Base-by-base conservation (phyloP, 2,329 filamentous ascomycete species). In the Chlorencoelia australis region DNA sequence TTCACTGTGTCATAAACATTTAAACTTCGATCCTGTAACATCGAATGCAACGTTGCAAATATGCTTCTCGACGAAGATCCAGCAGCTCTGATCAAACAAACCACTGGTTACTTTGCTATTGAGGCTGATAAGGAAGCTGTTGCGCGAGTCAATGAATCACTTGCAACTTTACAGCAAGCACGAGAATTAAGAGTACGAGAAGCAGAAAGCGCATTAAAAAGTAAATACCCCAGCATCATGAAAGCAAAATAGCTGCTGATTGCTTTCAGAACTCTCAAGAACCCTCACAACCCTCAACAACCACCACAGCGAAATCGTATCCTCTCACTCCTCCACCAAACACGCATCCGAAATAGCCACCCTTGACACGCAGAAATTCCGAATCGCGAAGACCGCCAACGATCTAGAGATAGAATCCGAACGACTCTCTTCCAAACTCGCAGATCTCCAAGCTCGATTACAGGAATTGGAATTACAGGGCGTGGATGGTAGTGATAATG, bases 51-150 rank as follows among this genome's bases (percentile, higher is more conserved):
- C n/a, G n/a, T n/a, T n/a, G n/a, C 43, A 65, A 86, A 64, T 46
- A 95, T 96, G 82, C 72, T 95, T 59, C 84, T 96, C 64, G 85
- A 94, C 63, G 88, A 95, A 66, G 84, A 91, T 59, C 89, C 88
- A 48, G 83, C 83, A 29, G 81, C 79, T 29, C 81, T 95, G 56
- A 94, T 98, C 64, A 73, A 80, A 57, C 82, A 93, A 65, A 94
- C 88, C 27, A 82, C 93, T 54, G 73, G 79, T 52, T 94, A 95
- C 69, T 98, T 98, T 76, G 91, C 94, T 66, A 94, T 89, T 54
- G 69, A 75, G 14, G 85, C 85, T 8, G 91, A 98, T 69, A 91
- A 87, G 56, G 68, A 77, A 47, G 83, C 84, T 43, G 75, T 96
- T 14, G 69, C 79, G 14, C 86, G 91, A 56, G 82, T 96, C 57